Evolutionary conservation across 2,329 filamentous ascomycete genomes (phyloP), one percentile per base, ranked within the genome.

Genomic region (Lasiodiplodia sp.): DNA sequence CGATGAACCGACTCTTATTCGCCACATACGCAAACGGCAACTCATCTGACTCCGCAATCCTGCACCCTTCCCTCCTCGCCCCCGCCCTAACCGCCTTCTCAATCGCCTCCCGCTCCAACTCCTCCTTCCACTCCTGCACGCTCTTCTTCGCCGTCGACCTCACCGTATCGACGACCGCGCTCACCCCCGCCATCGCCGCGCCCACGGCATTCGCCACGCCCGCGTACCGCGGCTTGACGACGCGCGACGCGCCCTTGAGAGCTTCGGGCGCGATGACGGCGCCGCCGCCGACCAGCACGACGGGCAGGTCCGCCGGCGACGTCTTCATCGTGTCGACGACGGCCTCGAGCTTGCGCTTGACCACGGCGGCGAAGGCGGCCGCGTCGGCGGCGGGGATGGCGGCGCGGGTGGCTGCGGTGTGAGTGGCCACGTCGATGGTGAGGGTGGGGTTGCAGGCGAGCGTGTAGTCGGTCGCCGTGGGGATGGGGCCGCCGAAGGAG

Each of bases 141-240:
- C n/a, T 51, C 49, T 56, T 68, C 38, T 51, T 51, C 57, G 64
- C 58, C 12, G 57, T 68, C 7, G 34, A 4, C 38, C 52, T 23
- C 21, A 87, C 83, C 1, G 83, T 77, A 67, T 88, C 86, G 2
- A 88, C 78, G 11, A 83, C 82, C 0, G 85, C 86, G 2, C 83
- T 83, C 0, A 87, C 83, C 66, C 86, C 86, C 2, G 85, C 85
- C 38, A 87, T 87, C 0, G 87, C 87, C 0, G 87, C 87, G 6
- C 87, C 87, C 2, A 89, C 85, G 0, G 87, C 87, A 74, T 89
- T 89, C 3, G 87, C 87, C 0, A 85, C 86, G 68, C 85, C 86
- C 37, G 86, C 80, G 62, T 84, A 84, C 2, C 83, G 81, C 0
- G 87, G 87, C 4, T 82, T 78, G 8, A 86, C 84, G 68, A 85